Base-by-base conservation (phyloP, 2,329 filamentous ascomycete species). In the Clonostachys chloroleuca region DNA sequence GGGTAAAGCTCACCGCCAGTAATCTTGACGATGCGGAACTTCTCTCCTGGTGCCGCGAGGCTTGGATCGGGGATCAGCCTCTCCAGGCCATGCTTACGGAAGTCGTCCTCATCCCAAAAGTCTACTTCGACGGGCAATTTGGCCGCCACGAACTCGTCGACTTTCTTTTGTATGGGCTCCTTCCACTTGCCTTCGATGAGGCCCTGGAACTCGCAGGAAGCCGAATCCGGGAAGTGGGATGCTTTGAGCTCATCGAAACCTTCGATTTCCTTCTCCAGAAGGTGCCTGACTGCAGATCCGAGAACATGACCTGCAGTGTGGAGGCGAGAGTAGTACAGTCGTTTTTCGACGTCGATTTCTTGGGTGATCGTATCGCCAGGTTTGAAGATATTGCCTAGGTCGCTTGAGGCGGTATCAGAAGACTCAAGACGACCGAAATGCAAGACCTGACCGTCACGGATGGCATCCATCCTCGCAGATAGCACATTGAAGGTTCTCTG, bases 161-260 rank as follows among this genome's bases (percentile, higher is more conserved):
- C 35, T 17, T 17, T 36, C 12, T 13, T 36, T 62, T 91, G 86
- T 40, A 91, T 87, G 0, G 67, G 58, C 0, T 70, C 75, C 57
- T 84, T 85, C 69, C 73, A 80, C 50, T 76, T 78, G 1, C 78
- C 80, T 2, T 84, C 81, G 30, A 91, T 89, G 3, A 75, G 56
- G 2, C 86, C 87, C 37, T 72, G 67, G 53, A 89, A 90, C 58
- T 89, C 85, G 54, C 82, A 84, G 1, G 77, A 73, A 2, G 86
- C 84, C 0, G 78, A 75, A 53, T 82, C 81, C 0, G 87, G 87
- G 54, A 83, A 85, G 59, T 91, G 87, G 5, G 77, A 83, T 0
- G 87, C 87, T 62, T 90, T 91, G 12, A 81, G 66, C 58, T 90
- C 86, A 48, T 80, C 76, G 49, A 86, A 81, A 18, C 67, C 69